Percentiles rank a stretch among this genome's conserved stretches.
Evolutionary conservation across 208 protist species (phyloP).

Genomic region (Porcisia deanei): DNA sequence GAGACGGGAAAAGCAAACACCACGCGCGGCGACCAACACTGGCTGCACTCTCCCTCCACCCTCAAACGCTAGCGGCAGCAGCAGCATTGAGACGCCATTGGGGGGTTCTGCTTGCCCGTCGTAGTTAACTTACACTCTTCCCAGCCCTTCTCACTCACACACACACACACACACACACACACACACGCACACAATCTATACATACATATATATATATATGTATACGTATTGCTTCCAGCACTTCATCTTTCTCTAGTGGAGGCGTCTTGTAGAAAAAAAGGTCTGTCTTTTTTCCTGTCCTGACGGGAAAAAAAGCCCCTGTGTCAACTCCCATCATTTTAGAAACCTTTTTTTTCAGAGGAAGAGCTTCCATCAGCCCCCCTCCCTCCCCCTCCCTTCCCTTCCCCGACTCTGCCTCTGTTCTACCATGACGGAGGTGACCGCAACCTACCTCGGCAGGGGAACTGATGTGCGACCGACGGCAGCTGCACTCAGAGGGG

Average conservation of each 20-base stretch:
- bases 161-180: too few species aligned
- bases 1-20: background rate
- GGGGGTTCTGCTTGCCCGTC: background rate
- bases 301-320: background rate
- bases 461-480: conserved; percentile 4
- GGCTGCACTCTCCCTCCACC: background rate
- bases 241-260: too few species aligned
- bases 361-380: too few species aligned
- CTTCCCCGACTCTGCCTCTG: background rate
- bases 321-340: too few species aligned
- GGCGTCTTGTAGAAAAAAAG: background rate
- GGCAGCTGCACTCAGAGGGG: conserved; percentile 1
- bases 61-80: background rate
- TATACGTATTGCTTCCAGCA: too few species aligned
- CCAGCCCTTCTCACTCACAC: too few species aligned
- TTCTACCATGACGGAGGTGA: conserved; percentile 27
- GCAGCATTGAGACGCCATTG: background rate
- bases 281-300: background rate
- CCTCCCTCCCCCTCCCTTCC: too few species aligned
- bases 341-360: too few species aligned
- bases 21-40: background rate
- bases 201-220: too few species aligned
- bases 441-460: conserved; percentile 2
- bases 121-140: background rate
- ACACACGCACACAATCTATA: too few species aligned